Conservation (phyloP, 148 eudicot species). For the Hydrangea macrophylla region DNA sequence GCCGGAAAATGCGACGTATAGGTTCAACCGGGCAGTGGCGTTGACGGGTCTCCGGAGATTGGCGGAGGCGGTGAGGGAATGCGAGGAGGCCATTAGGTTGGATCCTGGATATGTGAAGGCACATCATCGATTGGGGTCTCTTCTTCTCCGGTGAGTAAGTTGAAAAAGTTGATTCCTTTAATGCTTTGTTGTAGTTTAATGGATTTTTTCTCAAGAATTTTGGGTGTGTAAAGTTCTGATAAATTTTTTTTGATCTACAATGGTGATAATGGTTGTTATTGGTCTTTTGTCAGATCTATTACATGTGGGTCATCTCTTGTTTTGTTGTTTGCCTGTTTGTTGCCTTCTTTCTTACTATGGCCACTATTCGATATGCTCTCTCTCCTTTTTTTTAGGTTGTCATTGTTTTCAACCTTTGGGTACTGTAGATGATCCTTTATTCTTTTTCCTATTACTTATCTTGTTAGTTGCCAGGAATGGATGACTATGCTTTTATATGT, state of each 20-base stretch:
- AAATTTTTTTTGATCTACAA: neutral
- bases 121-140: slow-evolving; percentile 68
- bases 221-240: neutral
- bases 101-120: slow-evolving; percentile 67
- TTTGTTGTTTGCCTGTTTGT: slow-evolving; percentile 5
- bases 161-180: too few relatives aligned
- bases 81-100: slow-evolving; percentile 74
- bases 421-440: too few relatives aligned
- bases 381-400: too few relatives aligned
- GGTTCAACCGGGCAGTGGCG: slow-evolving; percentile 76
- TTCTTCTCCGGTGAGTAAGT: slow-evolving; percentile 75
- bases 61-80: slow-evolving; percentile 69
- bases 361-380: neutral
- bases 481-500: too few relatives aligned
- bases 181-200: neutral
- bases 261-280: slow-evolving; percentile 1
- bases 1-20: slow-evolving; percentile 66
- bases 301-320: neutral
- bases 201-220: neutral
- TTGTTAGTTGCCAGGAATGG: too few relatives aligned
- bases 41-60: slow-evolving; percentile 53
- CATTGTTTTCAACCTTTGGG: too few relatives aligned
- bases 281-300: neutral
- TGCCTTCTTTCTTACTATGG: neutral
- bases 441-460: too few relatives aligned